phyloP scores from a whole-genome alignment of 805 yeast species.

The Kodamaea kaohsiungensis region DNA sequence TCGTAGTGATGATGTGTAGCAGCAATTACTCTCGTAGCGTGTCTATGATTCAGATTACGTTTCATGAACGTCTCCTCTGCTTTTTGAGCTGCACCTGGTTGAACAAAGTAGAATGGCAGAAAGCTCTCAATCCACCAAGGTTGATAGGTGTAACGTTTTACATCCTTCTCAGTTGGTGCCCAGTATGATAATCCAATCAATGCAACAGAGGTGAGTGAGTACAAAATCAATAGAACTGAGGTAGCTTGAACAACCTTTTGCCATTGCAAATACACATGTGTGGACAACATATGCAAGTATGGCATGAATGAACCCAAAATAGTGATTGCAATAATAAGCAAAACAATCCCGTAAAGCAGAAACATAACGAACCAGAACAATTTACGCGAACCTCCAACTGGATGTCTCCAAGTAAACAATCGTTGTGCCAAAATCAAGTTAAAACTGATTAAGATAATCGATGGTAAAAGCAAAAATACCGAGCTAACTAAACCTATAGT shows the following conservation, averaged over 20 bases:
- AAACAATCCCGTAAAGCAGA: conserved; percentile 10
- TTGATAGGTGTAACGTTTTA: conserved; percentile 21
- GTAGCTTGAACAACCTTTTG: conserved; percentile 13
- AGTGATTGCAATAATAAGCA: conserved; percentile 13
- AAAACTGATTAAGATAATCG: conserved; percentile 14
- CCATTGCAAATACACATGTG: conserved; percentile 6
- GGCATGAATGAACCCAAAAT: conserved; percentile 15
- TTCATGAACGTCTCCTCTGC: conserved; percentile 23
- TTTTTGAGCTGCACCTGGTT: conserved; percentile 19
- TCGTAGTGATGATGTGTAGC: conserved; percentile 22
- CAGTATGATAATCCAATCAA: conserved; percentile 21
- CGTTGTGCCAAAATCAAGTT: conserved; percentile 20
- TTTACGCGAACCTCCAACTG: conserved; percentile 20
- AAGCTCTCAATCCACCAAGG: conserved; percentile 27
- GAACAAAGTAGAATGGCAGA: conserved; percentile 20
- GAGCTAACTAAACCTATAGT: conserved; percentile 14
- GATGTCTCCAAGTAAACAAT: conserved; percentile 22
- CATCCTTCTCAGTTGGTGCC: conserved; percentile 23
- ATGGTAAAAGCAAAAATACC: conserved; percentile 15
- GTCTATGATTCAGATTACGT: conserved; percentile 21
- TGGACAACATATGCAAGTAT: conserved; percentile 12
- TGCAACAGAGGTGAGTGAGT: conserved; percentile 15
- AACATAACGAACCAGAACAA: conserved; percentile 19
- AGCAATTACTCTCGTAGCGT: conserved; percentile 24
- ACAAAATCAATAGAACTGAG: conserved; percentile 14